Conservation (phyloP, 208 protist genomes). For the Crithidia sp. region DNA sequence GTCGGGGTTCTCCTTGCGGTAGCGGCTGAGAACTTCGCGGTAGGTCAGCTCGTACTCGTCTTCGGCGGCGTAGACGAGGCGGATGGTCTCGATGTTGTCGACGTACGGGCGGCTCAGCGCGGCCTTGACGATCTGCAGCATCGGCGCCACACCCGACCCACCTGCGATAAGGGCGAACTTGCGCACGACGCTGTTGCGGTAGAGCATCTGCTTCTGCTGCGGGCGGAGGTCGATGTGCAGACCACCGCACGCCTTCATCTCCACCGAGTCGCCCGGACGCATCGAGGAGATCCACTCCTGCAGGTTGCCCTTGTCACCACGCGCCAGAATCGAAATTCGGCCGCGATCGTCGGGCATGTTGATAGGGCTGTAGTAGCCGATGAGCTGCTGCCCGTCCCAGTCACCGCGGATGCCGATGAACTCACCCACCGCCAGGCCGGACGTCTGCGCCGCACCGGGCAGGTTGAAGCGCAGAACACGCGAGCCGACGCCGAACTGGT, state of each 20-base stretch:
- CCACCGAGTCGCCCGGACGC: conserved; percentile 68
- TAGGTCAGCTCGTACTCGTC: conserved; percentile 69
- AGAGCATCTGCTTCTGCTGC: conserved; percentile 52
- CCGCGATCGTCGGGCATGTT: conserved; percentile 65
- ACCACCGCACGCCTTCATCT: conserved; percentile 69
- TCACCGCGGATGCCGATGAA: conserved; percentile 69
- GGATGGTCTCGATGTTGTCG: conserved; percentile 56
- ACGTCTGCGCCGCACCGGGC: conserved; percentile 55
- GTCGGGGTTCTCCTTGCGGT: conserved; percentile 47
- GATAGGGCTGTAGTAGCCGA: conserved; percentile 83
- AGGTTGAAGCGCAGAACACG: conserved; percentile 71
- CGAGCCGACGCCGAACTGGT: conserved; percentile 62
- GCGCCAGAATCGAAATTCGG: conserved; percentile 63
- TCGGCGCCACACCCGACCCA: conserved; percentile 75
- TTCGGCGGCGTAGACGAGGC: conserved; percentile 67
- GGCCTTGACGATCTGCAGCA: conserved; percentile 81
- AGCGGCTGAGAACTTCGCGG: conserved; percentile 39
- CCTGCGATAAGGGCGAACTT: conserved; percentile 66
- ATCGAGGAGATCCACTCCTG: conserved; percentile 68
- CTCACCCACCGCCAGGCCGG: conserved; percentile 63
- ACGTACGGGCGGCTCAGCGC: conserved; percentile 55
- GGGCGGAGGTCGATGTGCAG: conserved; percentile 51
- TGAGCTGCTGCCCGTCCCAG: conserved; percentile 63
- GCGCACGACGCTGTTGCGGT: conserved; percentile 44
- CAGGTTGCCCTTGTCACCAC: conserved; percentile 70